Conservation (phyloP, 2,329 filamentous ascomycete species). For the Xylariaceae sp. region DNA sequence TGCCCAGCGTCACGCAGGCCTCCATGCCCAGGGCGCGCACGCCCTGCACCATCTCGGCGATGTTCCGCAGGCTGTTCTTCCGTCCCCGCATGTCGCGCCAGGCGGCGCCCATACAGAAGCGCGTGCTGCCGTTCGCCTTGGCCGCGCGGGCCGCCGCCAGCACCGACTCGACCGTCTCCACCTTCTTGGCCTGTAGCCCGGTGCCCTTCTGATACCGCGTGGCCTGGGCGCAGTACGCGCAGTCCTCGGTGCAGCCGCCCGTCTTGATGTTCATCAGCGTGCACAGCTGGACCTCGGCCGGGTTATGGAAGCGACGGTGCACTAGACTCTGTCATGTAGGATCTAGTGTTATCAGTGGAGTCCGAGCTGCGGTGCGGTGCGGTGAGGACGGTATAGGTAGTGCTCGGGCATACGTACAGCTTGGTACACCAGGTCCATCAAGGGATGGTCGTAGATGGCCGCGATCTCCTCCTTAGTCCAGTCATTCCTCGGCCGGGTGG, state of each 20-base stretch:
- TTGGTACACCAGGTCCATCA: slow-evolving; percentile 77
- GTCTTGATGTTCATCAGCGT: slow-evolving; percentile 98
- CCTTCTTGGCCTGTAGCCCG: slow-evolving; percentile 77
- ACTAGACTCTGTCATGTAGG: slow-evolving; percentile 61
- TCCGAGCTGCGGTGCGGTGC: too few species aligned
- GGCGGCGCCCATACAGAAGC: slow-evolving; percentile 94
- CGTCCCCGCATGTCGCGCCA: slow-evolving; percentile 94
- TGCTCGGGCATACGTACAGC: slow-evolving; percentile 55
- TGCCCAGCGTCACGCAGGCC: slow-evolving; percentile 88
- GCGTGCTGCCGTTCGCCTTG: slow-evolving; percentile 81
- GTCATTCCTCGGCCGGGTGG: slow-evolving; percentile 64
- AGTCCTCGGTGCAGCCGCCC: slow-evolving; percentile 89
- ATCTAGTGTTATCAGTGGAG: slow-evolving; percentile 15
- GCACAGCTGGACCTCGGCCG: slow-evolving; percentile 84
- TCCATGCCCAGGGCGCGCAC: slow-evolving; percentile 85
- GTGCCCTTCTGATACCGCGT: slow-evolving; percentile 77
- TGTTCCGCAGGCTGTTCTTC: slow-evolving; percentile 79
- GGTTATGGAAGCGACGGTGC: slow-evolving; percentile 84
- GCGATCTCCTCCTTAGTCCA: slow-evolving; percentile 84
- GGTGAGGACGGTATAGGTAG: not conserved
- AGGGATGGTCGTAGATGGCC: slow-evolving; percentile 77
- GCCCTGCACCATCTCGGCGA: slow-evolving; percentile 83
- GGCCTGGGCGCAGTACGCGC: slow-evolving; percentile 89
- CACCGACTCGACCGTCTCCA: slow-evolving; percentile 79
- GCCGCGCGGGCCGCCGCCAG: slow-evolving; percentile 76